These are phyloP conservation scores for Phialophora verrucosa DNA, from an alignment of 2,329 filamentous ascomycete species.

Conservation along the genomic window DNA sequence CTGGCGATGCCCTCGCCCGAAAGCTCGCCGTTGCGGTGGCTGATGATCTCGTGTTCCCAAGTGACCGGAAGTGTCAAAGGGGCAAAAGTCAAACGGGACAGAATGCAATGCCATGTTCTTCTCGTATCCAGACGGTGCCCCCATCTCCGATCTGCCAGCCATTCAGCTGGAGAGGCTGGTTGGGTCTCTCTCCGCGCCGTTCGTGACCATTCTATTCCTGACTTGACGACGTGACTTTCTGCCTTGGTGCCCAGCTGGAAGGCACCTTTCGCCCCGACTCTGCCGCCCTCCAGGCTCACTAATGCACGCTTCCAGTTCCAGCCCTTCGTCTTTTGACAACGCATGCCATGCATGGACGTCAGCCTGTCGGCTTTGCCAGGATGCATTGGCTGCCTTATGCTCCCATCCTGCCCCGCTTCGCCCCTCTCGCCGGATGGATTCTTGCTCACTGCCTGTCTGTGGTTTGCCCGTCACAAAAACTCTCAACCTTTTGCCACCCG, in stretches of 20 bases:
- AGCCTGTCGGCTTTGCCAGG: slow-evolving; percentile 24
- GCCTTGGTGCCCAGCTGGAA: slow-evolving; percentile 7
- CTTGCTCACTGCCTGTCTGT: slow-evolving; percentile 1
- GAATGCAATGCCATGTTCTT: background rate
- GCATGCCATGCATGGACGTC: slow-evolving; percentile 28
- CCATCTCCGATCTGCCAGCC: slow-evolving; percentile 9
- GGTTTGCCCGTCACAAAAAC: slow-evolving; percentile 18
- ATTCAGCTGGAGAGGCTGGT: slow-evolving; percentile 21
- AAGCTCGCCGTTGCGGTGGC: background rate
- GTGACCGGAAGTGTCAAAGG: background rate
- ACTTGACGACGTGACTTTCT: slow-evolving; percentile 20
- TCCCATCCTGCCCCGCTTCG: slow-evolving; percentile 20
- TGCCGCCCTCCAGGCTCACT: slow-evolving; percentile 25
- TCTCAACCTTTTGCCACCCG: slow-evolving; percentile 20
- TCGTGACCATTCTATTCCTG: slow-evolving; percentile 28
- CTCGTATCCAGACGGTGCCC: slow-evolving; percentile 1
- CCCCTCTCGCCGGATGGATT: background rate
- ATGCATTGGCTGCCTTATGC: slow-evolving; percentile 36
- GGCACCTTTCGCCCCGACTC: slow-evolving; percentile 20
- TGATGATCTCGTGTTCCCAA: background rate
- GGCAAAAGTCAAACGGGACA: background rate
- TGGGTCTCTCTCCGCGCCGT: slow-evolving; percentile 16
- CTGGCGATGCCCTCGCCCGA: background rate
- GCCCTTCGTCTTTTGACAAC: slow-evolving; percentile 30
- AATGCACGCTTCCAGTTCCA: slow-evolving; percentile 35